Evolutionary conservation across 495 filamentous ascomycete genomes (phyloP).

Genomic region (Xylaria nigripes): DNA sequence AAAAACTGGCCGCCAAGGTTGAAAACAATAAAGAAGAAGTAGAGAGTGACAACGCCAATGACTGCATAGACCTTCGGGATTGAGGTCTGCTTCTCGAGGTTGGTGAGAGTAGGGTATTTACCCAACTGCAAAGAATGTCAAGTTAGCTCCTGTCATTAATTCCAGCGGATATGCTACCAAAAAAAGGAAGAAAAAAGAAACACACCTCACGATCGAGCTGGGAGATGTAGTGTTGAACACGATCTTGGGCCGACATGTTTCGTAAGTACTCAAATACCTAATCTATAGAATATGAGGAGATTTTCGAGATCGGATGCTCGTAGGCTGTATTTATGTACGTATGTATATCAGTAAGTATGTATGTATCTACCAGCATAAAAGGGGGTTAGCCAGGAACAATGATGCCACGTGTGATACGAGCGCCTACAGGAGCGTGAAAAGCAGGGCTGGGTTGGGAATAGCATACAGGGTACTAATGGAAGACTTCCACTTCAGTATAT

Average conservation of each 20-base stretch:
- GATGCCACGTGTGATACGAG: constrained; percentile 19
- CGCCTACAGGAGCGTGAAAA: neutral
- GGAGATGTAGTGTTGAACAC: constrained; percentile 75
- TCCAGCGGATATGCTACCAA: neutral
- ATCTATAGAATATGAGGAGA: constrained; percentile 1
- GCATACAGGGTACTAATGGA: neutral
- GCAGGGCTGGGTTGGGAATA: neutral
- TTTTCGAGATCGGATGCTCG: constrained; percentile 17
- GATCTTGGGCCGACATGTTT: constrained; percentile 75
- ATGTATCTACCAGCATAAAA: constrained; percentile 14
- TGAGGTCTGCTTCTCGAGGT: constrained; percentile 91
- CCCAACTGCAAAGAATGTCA: constrained; percentile 61
- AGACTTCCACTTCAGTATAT: neutral
- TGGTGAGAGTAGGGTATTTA: constrained; percentile 89
- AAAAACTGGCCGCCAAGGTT: constrained; percentile 97
- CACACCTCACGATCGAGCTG: constrained; percentile 97
- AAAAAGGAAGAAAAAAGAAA: constrained; percentile 6
- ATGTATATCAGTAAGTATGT: neutral
- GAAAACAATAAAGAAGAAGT: constrained; percentile 98
- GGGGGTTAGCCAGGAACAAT: constrained; percentile 23
- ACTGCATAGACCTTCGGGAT: constrained; percentile 95
- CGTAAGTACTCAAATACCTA: constrained; percentile 1
- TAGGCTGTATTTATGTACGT: constrained; percentile 7
- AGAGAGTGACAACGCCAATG: constrained; percentile 74
- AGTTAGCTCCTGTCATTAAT: constrained; percentile 2